phyloP scores from a whole-genome alignment of 2,329 filamentous ascomycete genomes.

The Ophiocordyceps camponoti-leonardi region DNA sequence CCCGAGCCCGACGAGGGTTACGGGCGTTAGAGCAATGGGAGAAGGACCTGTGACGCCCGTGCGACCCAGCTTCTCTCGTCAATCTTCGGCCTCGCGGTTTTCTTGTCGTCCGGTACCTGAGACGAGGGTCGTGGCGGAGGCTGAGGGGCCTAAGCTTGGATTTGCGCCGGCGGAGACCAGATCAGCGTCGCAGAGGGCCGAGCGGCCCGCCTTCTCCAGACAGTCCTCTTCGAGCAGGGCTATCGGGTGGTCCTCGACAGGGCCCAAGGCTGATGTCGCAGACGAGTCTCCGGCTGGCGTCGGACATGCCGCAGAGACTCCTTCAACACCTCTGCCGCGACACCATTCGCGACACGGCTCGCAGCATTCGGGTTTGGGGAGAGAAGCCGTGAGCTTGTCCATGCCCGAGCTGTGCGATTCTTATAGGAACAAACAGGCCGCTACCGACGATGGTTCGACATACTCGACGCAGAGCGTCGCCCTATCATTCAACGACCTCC shows the following conservation, averaged over 20 bases:
- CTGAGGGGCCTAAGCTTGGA: conserved; percentile 46
- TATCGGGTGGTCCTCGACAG: conserved; percentile 44
- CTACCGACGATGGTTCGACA: conserved; percentile 18
- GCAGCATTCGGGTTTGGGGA: conserved; percentile 11
- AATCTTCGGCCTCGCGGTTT: conserved; percentile 42
- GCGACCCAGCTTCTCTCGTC: conserved; percentile 31
- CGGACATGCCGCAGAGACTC: not conserved
- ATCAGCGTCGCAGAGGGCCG: conserved; percentile 10
- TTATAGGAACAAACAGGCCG: conserved; percentile 12
- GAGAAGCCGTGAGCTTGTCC: conserved; percentile 20
- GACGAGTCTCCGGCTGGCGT: conserved; percentile 10
- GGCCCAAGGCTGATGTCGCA: conserved; percentile 38
- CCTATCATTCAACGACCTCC: conserved; percentile 73
- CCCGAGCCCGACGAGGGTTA: conserved; percentile 8
- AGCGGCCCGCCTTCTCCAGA: conserved; percentile 20
- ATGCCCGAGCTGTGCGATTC: conserved; percentile 27
- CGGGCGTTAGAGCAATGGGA: not conserved
- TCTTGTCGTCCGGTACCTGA: conserved; percentile 58
- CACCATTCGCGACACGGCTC: conserved; percentile 21
- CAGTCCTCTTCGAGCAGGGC: conserved; percentile 38
- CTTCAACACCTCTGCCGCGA: conserved; percentile 13
- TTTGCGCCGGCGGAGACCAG: conserved; percentile 31
- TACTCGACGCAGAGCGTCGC: conserved; percentile 46
- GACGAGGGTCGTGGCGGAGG: conserved; percentile 47
- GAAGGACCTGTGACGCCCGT: conserved; percentile 9